Base-by-base conservation (phyloP, 352 stramenopile species). In the Globisporangium radiosum region DNA sequence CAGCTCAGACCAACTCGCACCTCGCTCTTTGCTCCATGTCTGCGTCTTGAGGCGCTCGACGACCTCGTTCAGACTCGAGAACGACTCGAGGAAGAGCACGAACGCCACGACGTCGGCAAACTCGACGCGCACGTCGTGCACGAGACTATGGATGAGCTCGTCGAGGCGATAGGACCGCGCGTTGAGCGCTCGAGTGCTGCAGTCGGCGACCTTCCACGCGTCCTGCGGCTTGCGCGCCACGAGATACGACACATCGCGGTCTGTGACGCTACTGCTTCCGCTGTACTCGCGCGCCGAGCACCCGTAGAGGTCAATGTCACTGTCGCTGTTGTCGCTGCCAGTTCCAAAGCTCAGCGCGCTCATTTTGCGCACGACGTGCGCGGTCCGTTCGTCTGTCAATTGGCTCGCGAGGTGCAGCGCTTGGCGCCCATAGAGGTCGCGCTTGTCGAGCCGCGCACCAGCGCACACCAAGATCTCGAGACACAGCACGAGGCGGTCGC, bases 41-140 rank as follows among this genome's bases (percentile, higher is more conserved):
- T 76, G 68, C 19, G 76, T 65, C 36, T 65, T 78, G n/a, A 90
- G 52, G 8, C 71, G 69, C 54, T 82, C 71, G 33, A 87, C 53
- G 44, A 92, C 67, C 62, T 85, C 71, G 33, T 85, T 79, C 25
- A 90, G 42, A 52, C 65, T 86, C 50, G 80, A 77, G 56, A 90
- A 90, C 17, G 63, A 81, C 38, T 89, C 80, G 17, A 90, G 43
- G 53, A 89, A 90, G 49, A 92, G 56, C 25, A 86, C 70, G 49
- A 92, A 92, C 2, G 80, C 65, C 45, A 89, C 63, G 1, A 88
- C 56, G 40, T 92, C 82, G 5, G 78, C 73, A 11, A 89, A 75
- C 50, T 87, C 65, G 40, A 84, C 64, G 57, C 76, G 66, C 48
- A 66, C 57, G 19, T 71, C 65, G 43, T 65, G 52, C 33, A 76